A percentile compares a stretch with the other conserved stretches of the same genome.
phyloP scores from a whole-genome alignment of 768 basidiomycete species.

The Leccinum pellstonianum region DNA sequence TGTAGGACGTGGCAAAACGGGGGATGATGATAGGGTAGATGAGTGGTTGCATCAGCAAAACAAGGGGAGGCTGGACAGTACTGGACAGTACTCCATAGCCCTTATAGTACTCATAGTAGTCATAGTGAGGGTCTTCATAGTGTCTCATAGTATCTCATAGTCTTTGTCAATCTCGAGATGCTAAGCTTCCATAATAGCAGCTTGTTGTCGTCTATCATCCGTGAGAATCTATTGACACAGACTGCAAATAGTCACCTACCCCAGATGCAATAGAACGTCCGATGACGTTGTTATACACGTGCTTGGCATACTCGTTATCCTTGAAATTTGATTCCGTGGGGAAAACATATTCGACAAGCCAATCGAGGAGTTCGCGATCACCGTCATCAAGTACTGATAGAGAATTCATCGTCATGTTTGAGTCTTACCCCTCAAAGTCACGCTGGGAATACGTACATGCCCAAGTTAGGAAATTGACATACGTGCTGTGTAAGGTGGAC shows the following conservation, averaged over 20 bases:
- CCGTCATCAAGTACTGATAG: slow-evolving; percentile 53
- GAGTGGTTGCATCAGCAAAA: slow-evolving; percentile 35
- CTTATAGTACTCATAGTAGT: too few relatives aligned
- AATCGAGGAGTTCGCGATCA: slow-evolving; percentile 80
- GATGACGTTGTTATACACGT: slow-evolving; percentile 67
- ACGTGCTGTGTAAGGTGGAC: slow-evolving; percentile 19
- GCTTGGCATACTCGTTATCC: slow-evolving; percentile 62
- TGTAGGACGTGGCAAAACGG: slow-evolving; percentile 88
- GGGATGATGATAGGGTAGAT: slow-evolving; percentile 90
- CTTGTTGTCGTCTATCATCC: slow-evolving; percentile 75
- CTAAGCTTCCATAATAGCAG: slow-evolving; percentile 83
- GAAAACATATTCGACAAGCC: slow-evolving; percentile 80
- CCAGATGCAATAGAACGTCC: slow-evolving; percentile 66
- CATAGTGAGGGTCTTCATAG: too few relatives aligned
- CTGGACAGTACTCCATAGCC: too few relatives aligned
- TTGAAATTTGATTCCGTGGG: slow-evolving; percentile 78
- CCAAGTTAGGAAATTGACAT: slow-evolving; percentile 41
- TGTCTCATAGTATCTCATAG: too few relatives aligned
- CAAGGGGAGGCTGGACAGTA: too few relatives aligned
- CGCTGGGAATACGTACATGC: slow-evolving; percentile 21
- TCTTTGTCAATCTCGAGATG: slow-evolving; percentile 51
- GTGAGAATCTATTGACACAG: slow-evolving; percentile 3
- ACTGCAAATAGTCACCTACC: slow-evolving; percentile 45
- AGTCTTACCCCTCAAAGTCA: not conserved
- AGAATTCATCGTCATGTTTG: not conserved